A percentile compares a stretch with the other conserved stretches of the same genome.
phyloP scores from a whole-genome alignment of 345 rosid genomes.

The Bruguiera parviflora region DNA sequence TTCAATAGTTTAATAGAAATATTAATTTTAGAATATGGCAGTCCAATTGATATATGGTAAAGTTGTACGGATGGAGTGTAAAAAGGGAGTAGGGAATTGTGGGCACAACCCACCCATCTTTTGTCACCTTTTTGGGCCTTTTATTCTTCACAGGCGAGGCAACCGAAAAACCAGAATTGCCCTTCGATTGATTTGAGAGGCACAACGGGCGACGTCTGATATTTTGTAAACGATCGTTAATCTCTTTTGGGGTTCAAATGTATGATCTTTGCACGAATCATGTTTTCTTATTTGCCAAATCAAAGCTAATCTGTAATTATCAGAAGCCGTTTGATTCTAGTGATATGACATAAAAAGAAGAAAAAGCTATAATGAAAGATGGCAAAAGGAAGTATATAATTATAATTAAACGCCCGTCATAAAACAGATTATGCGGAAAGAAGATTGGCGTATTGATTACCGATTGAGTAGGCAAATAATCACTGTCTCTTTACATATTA shows the following conservation, averaged over 20 bases:
- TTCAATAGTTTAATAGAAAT: constrained; percentile 14
- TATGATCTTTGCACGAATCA: neutral
- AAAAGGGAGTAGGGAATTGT: neutral
- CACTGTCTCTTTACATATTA: neutral
- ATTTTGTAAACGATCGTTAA: neutral
- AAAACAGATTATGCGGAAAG: neutral
- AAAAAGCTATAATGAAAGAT: neutral
- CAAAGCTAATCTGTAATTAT: neutral
- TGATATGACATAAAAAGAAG: neutral
- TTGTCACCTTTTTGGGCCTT: neutral
- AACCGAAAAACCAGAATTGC: neutral
- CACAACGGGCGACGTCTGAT: neutral
- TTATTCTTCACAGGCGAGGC: neutral
- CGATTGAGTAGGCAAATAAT: neutral
- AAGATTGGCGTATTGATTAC: neutral
- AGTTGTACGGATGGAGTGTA: constrained; percentile 14
- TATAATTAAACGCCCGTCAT: neutral
- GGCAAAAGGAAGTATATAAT: neutral
- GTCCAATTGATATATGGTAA: neutral
- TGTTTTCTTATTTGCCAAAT: neutral
- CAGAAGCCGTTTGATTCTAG: neutral
- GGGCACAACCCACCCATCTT: neutral
- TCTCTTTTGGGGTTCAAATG: neutral
- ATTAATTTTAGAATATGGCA: neutral
- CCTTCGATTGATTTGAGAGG: neutral